Evolutionary conservation across 805 yeast genomes (phyloP).

Genomic region (Grigorovia transvaalensis): DNA sequence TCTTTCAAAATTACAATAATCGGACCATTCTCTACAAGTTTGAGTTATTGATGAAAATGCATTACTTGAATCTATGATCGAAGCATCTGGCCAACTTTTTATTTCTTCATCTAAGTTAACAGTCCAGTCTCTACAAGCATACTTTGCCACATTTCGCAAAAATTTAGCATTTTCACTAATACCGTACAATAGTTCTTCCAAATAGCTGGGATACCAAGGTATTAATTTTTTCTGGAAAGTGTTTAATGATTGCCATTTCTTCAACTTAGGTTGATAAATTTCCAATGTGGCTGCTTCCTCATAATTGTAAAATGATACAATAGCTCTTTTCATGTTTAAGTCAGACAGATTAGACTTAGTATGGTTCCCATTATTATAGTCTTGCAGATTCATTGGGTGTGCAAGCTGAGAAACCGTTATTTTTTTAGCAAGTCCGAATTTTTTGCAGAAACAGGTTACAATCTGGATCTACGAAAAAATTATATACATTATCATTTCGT

Average conservation of each 20-base stretch:
- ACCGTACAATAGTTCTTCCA: slow-evolving; percentile 29
- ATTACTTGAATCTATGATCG: slow-evolving; percentile 29
- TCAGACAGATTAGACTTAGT: neutral
- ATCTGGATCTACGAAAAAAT: too few species aligned
- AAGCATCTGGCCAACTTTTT: neutral
- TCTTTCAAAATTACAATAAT: slow-evolving; percentile 38
- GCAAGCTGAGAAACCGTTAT: neutral
- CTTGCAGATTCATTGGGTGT: neutral
- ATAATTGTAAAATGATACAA: slow-evolving; percentile 3
- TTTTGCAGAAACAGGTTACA: neutral
- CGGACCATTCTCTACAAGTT: slow-evolving; percentile 45
- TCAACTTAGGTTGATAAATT: slow-evolving; percentile 17
- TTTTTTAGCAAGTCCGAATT: neutral
- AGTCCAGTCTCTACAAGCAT: neutral
- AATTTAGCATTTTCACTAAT: slow-evolving; percentile 7
- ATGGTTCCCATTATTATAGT: too few species aligned
- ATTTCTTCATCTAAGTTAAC: neutral
- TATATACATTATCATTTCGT: too few species aligned
- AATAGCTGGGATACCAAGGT: slow-evolving; percentile 38
- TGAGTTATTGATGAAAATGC: slow-evolving; percentile 45
- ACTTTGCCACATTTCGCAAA: neutral
- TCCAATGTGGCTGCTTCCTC: slow-evolving; percentile 6
- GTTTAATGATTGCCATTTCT: slow-evolving; percentile 29
- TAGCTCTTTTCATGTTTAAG: neutral
- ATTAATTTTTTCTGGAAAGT: slow-evolving; percentile 32